phyloP scores from a whole-genome alignment of 495 filamentous ascomycete genomes.

The Podospora didyma region DNA sequence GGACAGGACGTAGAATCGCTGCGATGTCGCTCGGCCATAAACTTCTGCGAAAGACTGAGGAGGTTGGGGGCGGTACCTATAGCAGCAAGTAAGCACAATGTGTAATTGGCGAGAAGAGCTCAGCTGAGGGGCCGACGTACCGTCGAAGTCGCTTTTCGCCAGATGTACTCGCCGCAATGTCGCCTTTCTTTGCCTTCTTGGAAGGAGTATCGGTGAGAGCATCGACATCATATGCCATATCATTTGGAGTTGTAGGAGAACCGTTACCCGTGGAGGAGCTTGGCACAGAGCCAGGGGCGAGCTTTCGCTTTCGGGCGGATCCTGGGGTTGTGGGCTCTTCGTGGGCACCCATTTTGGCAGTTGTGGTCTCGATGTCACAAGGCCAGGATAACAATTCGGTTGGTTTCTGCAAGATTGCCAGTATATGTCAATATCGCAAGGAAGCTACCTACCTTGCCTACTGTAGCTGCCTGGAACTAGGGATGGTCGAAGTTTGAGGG shows the following conservation, averaged over 20 bases:
- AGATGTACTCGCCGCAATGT: neutral
- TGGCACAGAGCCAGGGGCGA: neutral
- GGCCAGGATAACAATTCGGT: no score
- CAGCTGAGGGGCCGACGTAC: neutral
- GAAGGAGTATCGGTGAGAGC: neutral
- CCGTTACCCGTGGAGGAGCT: neutral
- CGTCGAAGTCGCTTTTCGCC: slow-evolving; percentile 20
- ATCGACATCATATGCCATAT: neutral
- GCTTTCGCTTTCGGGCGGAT: slow-evolving; percentile 11
- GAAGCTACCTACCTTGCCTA: no score
- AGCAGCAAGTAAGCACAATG: neutral
- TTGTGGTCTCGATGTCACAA: no score
- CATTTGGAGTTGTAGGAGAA: neutral
- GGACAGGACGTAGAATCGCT: slow-evolving; percentile 40
- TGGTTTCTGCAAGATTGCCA: no score
- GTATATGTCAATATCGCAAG: no score
- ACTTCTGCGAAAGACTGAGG: slow-evolving; percentile 33
- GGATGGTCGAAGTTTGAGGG: no score
- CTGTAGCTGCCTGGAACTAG: no score
- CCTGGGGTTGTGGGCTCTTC: neutral
- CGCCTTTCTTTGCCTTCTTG: slow-evolving; percentile 4
- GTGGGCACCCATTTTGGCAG: no score
- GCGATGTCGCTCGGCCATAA: slow-evolving; percentile 36
- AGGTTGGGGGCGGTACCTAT: slow-evolving; percentile 32
- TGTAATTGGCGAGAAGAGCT: no score